Evolutionary conservation across 1,284 basidiomycete species (phyloP).

Genomic region (Afroboletus lepidellus): DNA sequence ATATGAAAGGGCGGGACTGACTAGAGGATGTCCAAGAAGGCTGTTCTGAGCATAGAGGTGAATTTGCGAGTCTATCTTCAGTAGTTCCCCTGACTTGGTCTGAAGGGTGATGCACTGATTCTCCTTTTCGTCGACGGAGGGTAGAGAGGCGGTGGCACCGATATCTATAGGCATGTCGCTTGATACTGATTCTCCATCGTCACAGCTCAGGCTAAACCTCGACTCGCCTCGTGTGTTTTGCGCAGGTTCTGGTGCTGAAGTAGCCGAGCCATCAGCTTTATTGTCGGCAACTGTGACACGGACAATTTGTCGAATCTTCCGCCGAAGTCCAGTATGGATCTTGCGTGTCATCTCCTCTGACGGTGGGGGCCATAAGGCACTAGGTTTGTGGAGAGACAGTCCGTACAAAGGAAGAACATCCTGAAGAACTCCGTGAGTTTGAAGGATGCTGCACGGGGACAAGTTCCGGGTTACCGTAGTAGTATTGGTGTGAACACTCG

Average conservation of each 20-base stretch:
- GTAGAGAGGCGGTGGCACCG: constrained; percentile 47
- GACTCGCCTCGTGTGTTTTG: constrained; percentile 27
- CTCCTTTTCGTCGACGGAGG: constrained; percentile 33
- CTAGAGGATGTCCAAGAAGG: constrained; percentile 80
- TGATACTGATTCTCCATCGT: constrained; percentile 12
- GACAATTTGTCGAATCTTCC: constrained; percentile 62
- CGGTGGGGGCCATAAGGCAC: constrained; percentile 89
- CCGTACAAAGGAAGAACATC: constrained; percentile 74
- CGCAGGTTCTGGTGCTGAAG: constrained; percentile 1
- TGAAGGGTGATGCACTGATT: constrained; percentile 46
- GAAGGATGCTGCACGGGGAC: not conserved
- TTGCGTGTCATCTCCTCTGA: constrained; percentile 64
- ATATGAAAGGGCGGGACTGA: constrained; percentile 82
- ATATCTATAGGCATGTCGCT: constrained; percentile 39
- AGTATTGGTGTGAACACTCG: constrained; percentile 84
- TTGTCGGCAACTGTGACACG: constrained; percentile 25
- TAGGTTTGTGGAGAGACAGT: constrained; percentile 79
- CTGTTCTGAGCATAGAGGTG: constrained; percentile 90
- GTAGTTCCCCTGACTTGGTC: constrained; percentile 47
- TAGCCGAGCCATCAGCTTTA: constrained; percentile 9
- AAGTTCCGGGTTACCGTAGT: constrained; percentile 55
- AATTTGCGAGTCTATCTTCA: constrained; percentile 69
- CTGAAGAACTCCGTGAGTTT: constrained; percentile 34
- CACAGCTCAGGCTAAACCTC: constrained; percentile 18
- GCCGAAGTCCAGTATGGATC: constrained; percentile 63